phyloP scores from a whole-genome alignment of 2,329 filamentous ascomycete genomes.

The Chalaropsis ovoidea region DNA sequence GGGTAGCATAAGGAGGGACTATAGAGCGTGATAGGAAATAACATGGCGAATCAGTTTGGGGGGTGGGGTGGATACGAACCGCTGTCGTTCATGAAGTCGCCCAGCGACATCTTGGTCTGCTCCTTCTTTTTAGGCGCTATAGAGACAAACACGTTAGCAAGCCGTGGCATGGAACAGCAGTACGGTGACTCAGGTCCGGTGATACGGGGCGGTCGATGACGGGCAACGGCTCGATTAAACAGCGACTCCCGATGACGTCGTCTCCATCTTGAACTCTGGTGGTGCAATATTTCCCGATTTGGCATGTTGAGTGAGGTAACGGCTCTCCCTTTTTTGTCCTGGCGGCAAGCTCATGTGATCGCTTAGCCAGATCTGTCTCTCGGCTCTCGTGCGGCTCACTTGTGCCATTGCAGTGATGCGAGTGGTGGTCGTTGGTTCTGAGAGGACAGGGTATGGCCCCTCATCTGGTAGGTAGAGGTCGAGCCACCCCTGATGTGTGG shows the following conservation, averaged over 20 bases:
- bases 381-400: background rate
- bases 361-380: background rate
- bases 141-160: constrained; percentile 27
- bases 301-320: background rate
- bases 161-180: background rate
- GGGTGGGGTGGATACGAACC: constrained; percentile 1
- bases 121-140: constrained; percentile 88
- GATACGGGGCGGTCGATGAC: background rate
- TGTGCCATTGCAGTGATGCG: background rate
- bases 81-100: constrained; percentile 81
- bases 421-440: background rate
- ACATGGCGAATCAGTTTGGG: background rate
- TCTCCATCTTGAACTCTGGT: background rate
- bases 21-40: background rate
- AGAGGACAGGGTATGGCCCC: background rate
- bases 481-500: constrained; percentile 6
- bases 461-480: background rate
- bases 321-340: background rate
- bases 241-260: constrained; percentile 1
- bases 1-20: background rate
- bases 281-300: constrained; percentile 7
- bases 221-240: constrained; percentile 3
- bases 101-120: constrained; percentile 92
- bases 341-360: background rate
- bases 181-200: background rate